These are phyloP conservation scores for Colletotrichum aenigma DNA, from an alignment of 2,329 filamentous ascomycete genomes.

Conservation along the genomic window DNA sequence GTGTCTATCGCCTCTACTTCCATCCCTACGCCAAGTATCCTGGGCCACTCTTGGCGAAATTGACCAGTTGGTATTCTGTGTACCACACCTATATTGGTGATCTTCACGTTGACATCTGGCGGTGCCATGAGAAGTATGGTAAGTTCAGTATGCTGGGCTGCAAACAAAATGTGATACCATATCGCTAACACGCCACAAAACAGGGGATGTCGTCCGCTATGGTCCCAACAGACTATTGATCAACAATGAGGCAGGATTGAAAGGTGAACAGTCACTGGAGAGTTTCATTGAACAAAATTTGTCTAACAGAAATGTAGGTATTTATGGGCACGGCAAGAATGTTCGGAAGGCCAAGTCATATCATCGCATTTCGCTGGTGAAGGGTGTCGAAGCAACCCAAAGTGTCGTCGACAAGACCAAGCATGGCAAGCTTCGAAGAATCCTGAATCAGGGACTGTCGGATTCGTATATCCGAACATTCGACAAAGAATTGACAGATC, in stretches of 20 bases:
- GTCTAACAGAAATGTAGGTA: neutral
- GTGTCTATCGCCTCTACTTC: neutral
- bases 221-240: neutral
- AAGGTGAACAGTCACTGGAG: neutral
- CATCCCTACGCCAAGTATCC: slow-evolving; percentile 11
- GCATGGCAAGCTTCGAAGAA: neutral
- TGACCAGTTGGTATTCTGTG: neutral
- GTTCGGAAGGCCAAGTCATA: neutral
- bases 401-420: slow-evolving; percentile 5
- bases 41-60: neutral
- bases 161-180: neutral
- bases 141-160: neutral
- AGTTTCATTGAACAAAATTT: neutral
- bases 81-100: slow-evolving; percentile 2
- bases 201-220: slow-evolving; percentile 3
- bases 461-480: neutral
- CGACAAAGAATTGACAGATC: neutral
- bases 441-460: slow-evolving; percentile 4
- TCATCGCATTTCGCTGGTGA: neutral
- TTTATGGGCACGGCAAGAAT: slow-evolving; percentile 2
- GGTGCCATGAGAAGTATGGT: slow-evolving; percentile 6
- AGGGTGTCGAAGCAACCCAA: neutral
- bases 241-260: neutral
- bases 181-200: neutral
- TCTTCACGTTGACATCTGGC: slow-evolving; percentile 3